A percentile compares a stretch with the other conserved stretches of the same genome.
These are phyloP conservation scores for Rhizopogon vinicolor DNA, from an alignment of 768 basidiomycete genomes.

Conservation along the genomic window DNA sequence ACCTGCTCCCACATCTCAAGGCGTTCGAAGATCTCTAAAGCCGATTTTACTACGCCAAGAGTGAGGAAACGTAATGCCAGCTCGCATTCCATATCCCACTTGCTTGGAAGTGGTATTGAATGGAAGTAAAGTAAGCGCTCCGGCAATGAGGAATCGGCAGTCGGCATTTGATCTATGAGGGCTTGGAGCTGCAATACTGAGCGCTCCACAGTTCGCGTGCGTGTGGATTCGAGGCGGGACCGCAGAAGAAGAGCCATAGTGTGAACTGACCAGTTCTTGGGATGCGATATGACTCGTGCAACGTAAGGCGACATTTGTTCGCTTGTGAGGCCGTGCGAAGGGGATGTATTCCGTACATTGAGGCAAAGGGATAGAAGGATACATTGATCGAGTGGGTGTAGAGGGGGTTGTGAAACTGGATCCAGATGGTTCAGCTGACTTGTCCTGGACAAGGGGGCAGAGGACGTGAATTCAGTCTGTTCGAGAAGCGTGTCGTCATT, in stretches of 20 bases:
- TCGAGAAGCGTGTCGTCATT: constrained; percentile 98
- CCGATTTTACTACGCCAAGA: constrained; percentile 85
- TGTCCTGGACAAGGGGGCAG: constrained; percentile 40
- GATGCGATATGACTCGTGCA: constrained; percentile 82
- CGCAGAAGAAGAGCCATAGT: constrained; percentile 95
- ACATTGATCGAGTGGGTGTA: constrained; percentile 92
- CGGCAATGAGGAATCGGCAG: constrained; percentile 63
- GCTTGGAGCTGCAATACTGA: constrained; percentile 92
- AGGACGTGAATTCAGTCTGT: constrained; percentile 86
- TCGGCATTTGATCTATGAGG: constrained; percentile 95
- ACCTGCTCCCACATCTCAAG: constrained; percentile 99
- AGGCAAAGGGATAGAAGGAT: constrained; percentile 89
- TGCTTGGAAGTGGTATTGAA: constrained; percentile 76
- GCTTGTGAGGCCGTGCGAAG: constrained; percentile 82
- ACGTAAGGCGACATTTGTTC: constrained; percentile 95
- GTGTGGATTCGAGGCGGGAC: constrained; percentile 81
- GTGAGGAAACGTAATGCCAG: constrained; percentile 78
- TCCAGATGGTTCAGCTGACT: constrained; percentile 66
- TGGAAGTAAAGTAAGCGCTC: constrained; percentile 83
- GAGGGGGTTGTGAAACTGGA: constrained; percentile 76
- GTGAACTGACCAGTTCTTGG: constrained; percentile 93
- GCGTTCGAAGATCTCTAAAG: constrained; percentile 89
- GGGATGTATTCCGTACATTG: constrained; percentile 85
- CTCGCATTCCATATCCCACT: constrained; percentile 93
- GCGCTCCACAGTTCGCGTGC: constrained; percentile 91